Evolutionary conservation across 768 basidiomycete species (phyloP).

Genomic region (Infundibulicybe gibba): DNA sequence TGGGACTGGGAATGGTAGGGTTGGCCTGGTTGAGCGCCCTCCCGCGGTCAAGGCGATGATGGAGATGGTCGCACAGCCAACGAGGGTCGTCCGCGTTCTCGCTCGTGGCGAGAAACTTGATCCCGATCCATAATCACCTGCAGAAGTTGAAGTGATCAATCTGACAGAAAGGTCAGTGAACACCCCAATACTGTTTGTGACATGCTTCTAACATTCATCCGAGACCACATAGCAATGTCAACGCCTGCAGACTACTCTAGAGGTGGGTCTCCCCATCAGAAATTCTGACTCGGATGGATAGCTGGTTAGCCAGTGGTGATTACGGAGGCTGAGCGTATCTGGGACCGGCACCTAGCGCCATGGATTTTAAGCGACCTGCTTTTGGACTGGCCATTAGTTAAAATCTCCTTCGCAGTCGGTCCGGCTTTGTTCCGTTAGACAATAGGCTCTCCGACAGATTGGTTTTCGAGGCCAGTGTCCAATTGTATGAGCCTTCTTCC

Average conservation of each 20-base stretch:
- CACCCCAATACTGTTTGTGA: background rate
- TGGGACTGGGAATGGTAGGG: slow-evolving; percentile 13
- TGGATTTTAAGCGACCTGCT: no score
- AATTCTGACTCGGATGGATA: background rate
- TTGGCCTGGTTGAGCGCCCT: slow-evolving; percentile 69
- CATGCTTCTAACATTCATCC: background rate
- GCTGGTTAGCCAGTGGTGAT: background rate
- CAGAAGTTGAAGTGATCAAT: background rate
- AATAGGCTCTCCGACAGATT: no score
- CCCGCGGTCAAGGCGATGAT: slow-evolving; percentile 81
- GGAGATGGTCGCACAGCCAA: slow-evolving; percentile 71
- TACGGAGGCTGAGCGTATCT: no score
- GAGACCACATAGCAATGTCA: background rate
- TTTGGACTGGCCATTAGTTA: no score
- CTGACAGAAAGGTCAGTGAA: background rate
- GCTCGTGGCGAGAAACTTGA: slow-evolving; percentile 86
- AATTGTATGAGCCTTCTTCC: no score
- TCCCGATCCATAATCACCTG: slow-evolving; percentile 16
- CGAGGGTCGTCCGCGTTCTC: slow-evolving; percentile 73
- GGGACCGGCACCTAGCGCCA: no score
- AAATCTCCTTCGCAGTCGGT: no score
- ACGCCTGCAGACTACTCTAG: background rate
- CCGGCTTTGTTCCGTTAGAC: no score
- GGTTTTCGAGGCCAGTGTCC: no score
- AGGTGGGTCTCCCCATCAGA: background rate